These are phyloP conservation scores for Annulohypoxylon bovei DNA, from an alignment of 495 filamentous ascomycete species.

Conservation along the genomic window DNA sequence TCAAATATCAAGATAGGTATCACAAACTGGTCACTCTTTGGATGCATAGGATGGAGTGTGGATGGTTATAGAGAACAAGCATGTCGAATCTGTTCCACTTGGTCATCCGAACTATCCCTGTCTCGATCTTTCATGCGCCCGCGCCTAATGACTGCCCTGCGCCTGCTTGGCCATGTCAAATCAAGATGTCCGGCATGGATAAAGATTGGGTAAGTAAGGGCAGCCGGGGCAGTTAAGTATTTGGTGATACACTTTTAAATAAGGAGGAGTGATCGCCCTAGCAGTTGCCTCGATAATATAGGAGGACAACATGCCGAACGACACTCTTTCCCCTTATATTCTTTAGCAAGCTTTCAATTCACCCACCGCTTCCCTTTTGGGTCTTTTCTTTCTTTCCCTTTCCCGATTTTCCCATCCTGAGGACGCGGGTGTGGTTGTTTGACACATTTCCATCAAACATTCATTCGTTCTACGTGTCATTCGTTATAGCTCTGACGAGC, in stretches of 20 bases:
- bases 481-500: conserved; percentile 29
- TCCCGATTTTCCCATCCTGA: conserved; percentile 24
- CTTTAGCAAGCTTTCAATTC: not conserved
- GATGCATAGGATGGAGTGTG: too few species aligned
- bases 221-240: conserved; percentile 9
- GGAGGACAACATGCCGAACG: conserved; percentile 22
- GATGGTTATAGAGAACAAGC: not conserved
- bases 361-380: conserved; percentile 34
- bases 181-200: conserved; percentile 28
- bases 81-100: conserved; percentile 14
- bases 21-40: too few species aligned
- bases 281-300: conserved; percentile 23
- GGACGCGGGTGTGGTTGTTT: conserved; percentile 22
- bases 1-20: conserved; percentile 3
- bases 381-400: conserved; percentile 13
- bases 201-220: conserved; percentile 14
- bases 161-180: conserved; percentile 7
- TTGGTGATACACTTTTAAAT: conserved; percentile 31
- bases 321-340: conserved; percentile 23
- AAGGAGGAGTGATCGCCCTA: conserved; percentile 38
- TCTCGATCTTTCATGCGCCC: conserved; percentile 42
- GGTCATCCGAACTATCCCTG: conserved; percentile 31
- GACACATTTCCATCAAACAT: conserved; percentile 24
- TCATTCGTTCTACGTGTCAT: conserved; percentile 12
- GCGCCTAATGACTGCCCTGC: conserved; percentile 36